Evolutionary conservation across 148 eudicot genomes (phyloP).

Genomic region (Fagopyrum tataricum): DNA sequence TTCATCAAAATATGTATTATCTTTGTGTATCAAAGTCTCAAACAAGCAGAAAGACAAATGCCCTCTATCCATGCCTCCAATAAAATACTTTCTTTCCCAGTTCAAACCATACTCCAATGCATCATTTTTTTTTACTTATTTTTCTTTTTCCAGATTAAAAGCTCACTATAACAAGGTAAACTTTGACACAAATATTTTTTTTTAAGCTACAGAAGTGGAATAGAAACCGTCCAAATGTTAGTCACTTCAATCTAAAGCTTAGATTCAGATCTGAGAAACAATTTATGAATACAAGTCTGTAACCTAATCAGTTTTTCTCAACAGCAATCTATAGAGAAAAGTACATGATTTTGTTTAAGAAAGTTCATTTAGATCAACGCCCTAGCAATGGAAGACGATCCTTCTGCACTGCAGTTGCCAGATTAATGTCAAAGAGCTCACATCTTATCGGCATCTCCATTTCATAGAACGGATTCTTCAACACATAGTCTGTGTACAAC

Average conservation of each 20-base stretch:
- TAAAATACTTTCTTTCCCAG: not conserved
- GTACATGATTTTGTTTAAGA: not conserved
- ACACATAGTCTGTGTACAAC: slow-evolving; percentile 76
- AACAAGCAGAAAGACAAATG: not conserved
- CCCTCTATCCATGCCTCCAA: not conserved
- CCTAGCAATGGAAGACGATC: slow-evolving; percentile 75
- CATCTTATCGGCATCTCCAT: slow-evolving; percentile 99
- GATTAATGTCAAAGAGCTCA: slow-evolving; percentile 83
- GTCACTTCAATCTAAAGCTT: not conserved
- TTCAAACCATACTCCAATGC: not conserved
- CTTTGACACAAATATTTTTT: not conserved
- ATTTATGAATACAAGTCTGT: not conserved
- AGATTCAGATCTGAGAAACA: not conserved
- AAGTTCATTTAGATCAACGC: slow-evolving; percentile 33
- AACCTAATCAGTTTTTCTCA: not conserved
- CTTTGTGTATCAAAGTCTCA: not conserved
- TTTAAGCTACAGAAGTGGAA: not conserved
- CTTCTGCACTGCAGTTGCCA: slow-evolving; percentile 74
- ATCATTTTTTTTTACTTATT: not conserved
- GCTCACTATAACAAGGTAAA: not conserved
- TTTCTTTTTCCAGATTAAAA: not conserved
- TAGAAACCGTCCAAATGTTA: not conserved
- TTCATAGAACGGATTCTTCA: slow-evolving; percentile 94
- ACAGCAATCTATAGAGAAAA: not conserved
- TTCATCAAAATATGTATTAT: too few relatives aligned